Percentiles rank a stretch among this genome's conserved stretches.
These are phyloP conservation scores for Daldinia eschscholtzii DNA, from an alignment of 2,329 filamentous ascomycete species.

Conservation along the genomic window DNA sequence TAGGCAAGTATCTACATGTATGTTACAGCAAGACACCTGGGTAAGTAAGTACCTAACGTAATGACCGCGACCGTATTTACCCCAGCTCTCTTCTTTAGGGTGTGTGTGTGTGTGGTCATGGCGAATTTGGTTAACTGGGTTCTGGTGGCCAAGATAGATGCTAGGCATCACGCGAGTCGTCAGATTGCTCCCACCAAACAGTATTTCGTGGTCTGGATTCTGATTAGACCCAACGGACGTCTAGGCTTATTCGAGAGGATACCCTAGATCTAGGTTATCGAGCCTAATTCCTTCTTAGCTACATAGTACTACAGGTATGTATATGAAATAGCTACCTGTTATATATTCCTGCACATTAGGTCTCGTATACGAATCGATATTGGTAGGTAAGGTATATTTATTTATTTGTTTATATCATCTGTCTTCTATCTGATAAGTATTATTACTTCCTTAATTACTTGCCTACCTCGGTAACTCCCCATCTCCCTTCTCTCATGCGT, in stretches of 20 bases:
- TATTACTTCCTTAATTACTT: conserved; percentile 1
- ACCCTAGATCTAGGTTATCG: conserved; percentile 7
- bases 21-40: not conserved
- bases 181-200: conserved; percentile 13
- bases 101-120: not conserved
- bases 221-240: conserved; percentile 1
- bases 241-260: not conserved
- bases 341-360: too few relatives aligned
- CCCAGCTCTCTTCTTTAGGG: not conserved
- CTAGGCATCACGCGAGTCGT: conserved; percentile 35
- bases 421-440: not conserved
- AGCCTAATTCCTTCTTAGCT: not conserved
- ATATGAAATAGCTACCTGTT: too few relatives aligned
- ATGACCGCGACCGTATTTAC: conserved; percentile 3
- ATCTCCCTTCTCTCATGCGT: conserved; percentile 7
- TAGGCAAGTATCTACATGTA: not conserved
- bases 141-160: conserved; percentile 26
- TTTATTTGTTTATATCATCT: too few relatives aligned
- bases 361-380: not conserved
- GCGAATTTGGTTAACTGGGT: conserved; percentile 6
- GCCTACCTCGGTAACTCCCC: conserved; percentile 17
- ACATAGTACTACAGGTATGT: not conserved
- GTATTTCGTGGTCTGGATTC: conserved; percentile 2
- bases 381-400: not conserved
- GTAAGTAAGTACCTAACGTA: too few relatives aligned